phyloP scores from a whole-genome alignment of 371 early-diverging fungal species.

The Conidiobolus incongruus region DNA sequence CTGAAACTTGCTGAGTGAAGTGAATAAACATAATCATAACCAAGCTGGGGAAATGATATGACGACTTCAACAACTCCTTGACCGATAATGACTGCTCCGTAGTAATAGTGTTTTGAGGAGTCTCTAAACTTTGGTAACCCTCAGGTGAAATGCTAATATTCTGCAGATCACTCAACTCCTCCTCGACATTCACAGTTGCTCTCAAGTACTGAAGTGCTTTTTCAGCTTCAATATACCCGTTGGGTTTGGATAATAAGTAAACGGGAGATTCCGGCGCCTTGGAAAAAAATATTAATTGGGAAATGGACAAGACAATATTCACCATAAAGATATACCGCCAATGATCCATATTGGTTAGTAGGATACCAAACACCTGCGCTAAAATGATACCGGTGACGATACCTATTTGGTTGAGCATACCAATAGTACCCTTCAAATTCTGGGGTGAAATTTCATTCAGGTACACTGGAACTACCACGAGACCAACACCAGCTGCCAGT shows the following conservation, averaged over 20 bases:
- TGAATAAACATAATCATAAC: constrained; percentile 10
- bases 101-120: too few relatives aligned
- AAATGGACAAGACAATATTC: constrained; percentile 25
- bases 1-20: constrained; percentile 64
- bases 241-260: constrained; percentile 25
- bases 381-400: constrained; percentile 62
- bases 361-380: constrained; percentile 33
- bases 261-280: constrained; percentile 64
- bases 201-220: constrained; percentile 26
- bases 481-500: constrained; percentile 55
- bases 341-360: constrained; percentile 22
- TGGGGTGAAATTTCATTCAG: constrained; percentile 64
- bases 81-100: too few relatives aligned
- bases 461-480: constrained; percentile 71
- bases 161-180: constrained; percentile 35
- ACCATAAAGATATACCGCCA: constrained; percentile 41
- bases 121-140: too few relatives aligned
- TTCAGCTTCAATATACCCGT: constrained; percentile 26
- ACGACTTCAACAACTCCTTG: too few relatives aligned
- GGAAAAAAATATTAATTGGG: constrained; percentile 34
- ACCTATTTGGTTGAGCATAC: constrained; percentile 52
- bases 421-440: constrained; percentile 44
- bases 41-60: neutral
- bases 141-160: neutral
- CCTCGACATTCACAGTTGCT: constrained; percentile 25